A percentile compares a stretch with the other conserved stretches of the same genome.
These are phyloP conservation scores for Aegilops bicornis DNA, from an alignment of 176 grass and related monocot species.

Conservation along the genomic window DNA sequence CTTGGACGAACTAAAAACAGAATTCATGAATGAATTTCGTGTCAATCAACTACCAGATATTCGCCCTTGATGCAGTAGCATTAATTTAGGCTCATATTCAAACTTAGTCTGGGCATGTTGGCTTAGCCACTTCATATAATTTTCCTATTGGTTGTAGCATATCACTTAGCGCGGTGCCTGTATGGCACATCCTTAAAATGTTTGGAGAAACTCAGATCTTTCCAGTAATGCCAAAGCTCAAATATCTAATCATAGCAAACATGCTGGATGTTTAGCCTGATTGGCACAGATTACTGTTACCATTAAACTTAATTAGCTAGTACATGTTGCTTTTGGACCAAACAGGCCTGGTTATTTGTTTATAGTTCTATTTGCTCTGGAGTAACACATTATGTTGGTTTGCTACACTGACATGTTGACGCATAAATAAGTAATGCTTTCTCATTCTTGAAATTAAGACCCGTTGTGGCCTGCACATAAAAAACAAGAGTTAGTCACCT, in stretches of 20 bases:
- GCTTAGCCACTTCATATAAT: background rate
- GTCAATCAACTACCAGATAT: background rate
- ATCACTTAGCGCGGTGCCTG: background rate
- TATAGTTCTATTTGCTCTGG: background rate
- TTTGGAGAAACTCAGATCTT: background rate
- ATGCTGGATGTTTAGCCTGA: background rate
- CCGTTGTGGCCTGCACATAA: background rate
- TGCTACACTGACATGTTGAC: background rate
- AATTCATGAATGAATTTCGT: background rate
- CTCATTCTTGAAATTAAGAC: background rate
- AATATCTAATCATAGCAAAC: background rate
- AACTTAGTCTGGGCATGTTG: background rate
- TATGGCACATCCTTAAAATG: background rate
- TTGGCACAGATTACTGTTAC: background rate
- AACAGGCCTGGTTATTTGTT: background rate
- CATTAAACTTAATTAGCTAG: background rate
- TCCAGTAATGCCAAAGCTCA: background rate
- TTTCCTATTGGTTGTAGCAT: background rate
- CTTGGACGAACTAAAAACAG: background rate
- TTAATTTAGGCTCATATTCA: background rate
- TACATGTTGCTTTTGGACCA: background rate
- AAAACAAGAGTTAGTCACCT: background rate
- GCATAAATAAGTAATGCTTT: background rate
- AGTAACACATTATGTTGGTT: conserved; percentile 10
- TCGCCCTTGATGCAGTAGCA: background rate